Evolutionary conservation across 208 protist genomes (phyloP), one percentile per base, ranked within the genome.

Genomic region (Tetramitus jugosus): DNA sequence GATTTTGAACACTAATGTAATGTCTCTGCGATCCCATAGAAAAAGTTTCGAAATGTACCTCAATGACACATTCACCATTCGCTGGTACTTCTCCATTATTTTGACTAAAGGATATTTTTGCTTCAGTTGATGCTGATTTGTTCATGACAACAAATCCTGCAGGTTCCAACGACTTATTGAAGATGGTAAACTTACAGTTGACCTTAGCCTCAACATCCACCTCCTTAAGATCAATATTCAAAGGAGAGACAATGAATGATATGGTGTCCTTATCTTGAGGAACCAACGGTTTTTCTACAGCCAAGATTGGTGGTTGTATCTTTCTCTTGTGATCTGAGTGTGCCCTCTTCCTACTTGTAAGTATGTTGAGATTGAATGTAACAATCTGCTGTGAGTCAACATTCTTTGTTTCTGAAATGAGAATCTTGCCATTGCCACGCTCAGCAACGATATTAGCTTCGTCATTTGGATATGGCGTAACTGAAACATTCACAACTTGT

Each of bases 331-430:
- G n/a, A n/a, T n/a, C n/a, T 56, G 49, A 56, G 10, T 56, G 49
- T 10, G 49, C 20, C 49, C 49, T 26, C 20, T 10, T 56, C 49
- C 14, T 56, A 10, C 20, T 56, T 20, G 14, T 56, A 26, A 10
- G 14, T 10, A 56, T 20, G 49, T 20, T 56, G 49, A 56, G 10
- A 56, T 56, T 62, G 8, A 71, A 26, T 46, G 39, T 74, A 33
- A 74, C 29, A n/a, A 53, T 53, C n/a, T 74, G 46, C 53, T 74
- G 17, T 13, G 14, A 4, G 53, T 74, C 67, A 2, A n/a, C 39
- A 74, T 74, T 53, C n/a, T 43, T 74, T 23, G 29, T 53, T 52
- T 74, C 67, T 33, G 23, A 74, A 35, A 74, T 26, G 1, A 53
- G 7, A 20, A 74, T 53, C 53, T 14, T 53, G 3, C 7, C 14